phyloP scores from a whole-genome alignment of 371 early-diverging fungal genomes.

The Rhizopus delemar region DNA sequence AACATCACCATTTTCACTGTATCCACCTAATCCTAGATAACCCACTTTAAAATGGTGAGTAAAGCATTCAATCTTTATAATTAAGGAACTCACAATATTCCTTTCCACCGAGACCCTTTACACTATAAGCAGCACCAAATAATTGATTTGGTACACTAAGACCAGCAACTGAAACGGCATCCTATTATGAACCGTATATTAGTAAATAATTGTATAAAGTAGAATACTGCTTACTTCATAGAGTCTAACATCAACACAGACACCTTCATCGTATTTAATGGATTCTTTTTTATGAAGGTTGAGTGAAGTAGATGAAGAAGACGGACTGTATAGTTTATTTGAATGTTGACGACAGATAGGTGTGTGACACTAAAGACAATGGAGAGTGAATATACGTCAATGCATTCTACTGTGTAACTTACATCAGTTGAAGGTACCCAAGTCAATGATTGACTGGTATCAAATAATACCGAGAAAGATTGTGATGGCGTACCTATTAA shows the following conservation, averaged over 20 bases:
- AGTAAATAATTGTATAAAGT: no score
- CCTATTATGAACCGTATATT: constrained; percentile 22
- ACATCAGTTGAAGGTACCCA: constrained; percentile 49
- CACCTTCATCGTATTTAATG: constrained; percentile 39
- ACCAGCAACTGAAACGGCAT: constrained; percentile 45
- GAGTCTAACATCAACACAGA: constrained; percentile 43
- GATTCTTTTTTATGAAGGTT: constrained; percentile 41
- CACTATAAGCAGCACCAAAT: constrained; percentile 47
- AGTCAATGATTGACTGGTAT: constrained; percentile 42
- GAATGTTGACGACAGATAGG: constrained; percentile 31
- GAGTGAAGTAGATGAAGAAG: constrained; percentile 37
- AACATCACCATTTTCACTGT: constrained; percentile 37
- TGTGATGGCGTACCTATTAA: constrained; percentile 43
- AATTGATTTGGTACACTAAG: constrained; percentile 36
- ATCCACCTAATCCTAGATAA: constrained; percentile 46
- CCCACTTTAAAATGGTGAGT: constrained; percentile 30
- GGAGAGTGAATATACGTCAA: no score
- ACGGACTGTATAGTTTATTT: constrained; percentile 29
- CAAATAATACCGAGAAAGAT: constrained; percentile 43
- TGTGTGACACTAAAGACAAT: constrained; percentile 36
- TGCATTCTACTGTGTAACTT: not conserved
- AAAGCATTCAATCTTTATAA: not conserved
- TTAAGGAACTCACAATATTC: constrained; percentile 32
- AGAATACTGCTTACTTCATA: constrained; percentile 32
- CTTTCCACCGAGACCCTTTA: constrained; percentile 37